Conservation (phyloP, 192 early-diverging fungal species). For the Coemansia sp. region DNA sequence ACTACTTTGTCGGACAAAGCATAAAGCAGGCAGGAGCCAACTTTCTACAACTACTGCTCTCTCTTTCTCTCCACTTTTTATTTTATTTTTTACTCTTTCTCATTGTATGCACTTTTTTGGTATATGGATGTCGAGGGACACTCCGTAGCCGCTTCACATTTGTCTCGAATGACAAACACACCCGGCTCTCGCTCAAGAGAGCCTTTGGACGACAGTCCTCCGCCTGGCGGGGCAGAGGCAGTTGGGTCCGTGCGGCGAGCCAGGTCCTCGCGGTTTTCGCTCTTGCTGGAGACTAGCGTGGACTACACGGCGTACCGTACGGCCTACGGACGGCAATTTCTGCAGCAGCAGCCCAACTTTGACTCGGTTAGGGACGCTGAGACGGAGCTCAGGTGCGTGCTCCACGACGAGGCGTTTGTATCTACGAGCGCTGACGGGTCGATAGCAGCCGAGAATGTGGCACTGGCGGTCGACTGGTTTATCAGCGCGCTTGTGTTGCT, state of each 20-base stretch:
- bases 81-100: neutral
- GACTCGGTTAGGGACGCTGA: constrained; percentile 50
- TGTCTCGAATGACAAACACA: constrained; percentile 8
- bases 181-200: neutral
- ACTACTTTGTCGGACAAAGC: neutral
- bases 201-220: neutral
- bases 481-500: constrained; percentile 40
- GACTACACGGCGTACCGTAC: constrained; percentile 51
- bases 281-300: constrained; percentile 45
- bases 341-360: constrained; percentile 46
- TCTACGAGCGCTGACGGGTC: constrained; percentile 11
- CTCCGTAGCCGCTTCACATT: constrained; percentile 11
- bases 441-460: constrained; percentile 47
- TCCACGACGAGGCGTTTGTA: constrained; percentile 43
- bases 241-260: constrained; percentile 17
- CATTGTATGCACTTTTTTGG: constrained; percentile 1
- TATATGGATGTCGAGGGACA: constrained; percentile 4
- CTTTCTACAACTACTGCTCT: neutral
- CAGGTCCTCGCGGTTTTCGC: constrained; percentile 46
- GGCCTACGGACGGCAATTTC: constrained; percentile 24
- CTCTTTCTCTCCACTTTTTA: neutral
- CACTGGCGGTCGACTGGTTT: constrained; percentile 53
- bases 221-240: neutral
- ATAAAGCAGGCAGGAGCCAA: neutral
- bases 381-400: constrained; percentile 40